Evolutionary conservation across 306 rosid genomes (phyloP).

Genomic region (Cicer judaicum): DNA sequence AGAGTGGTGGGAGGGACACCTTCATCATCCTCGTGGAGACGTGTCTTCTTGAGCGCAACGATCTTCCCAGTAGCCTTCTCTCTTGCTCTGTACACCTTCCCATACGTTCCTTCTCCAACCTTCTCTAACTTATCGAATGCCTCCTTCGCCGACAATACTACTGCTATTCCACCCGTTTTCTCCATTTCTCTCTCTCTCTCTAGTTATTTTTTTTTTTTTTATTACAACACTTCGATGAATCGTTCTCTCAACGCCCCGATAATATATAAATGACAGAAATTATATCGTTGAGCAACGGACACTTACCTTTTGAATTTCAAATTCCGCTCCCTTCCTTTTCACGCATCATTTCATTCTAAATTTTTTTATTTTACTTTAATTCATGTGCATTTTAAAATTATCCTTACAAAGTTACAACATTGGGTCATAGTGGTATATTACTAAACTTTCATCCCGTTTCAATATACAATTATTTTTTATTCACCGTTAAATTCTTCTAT

Average conservation of each 20-base stretch:
- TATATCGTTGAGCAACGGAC: constrained; percentile 53
- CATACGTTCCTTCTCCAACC: constrained; percentile 94
- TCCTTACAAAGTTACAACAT: too few relatives aligned
- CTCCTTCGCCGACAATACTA: constrained; percentile 77
- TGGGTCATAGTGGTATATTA: too few relatives aligned
- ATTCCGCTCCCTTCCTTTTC: constrained; percentile 38
- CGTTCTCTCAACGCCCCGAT: too few relatives aligned
- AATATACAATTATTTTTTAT: too few relatives aligned
- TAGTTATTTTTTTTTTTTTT: too few relatives aligned
- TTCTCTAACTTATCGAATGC: constrained; percentile 90
- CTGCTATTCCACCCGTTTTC: constrained; percentile 44
- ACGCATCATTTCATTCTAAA: too few relatives aligned
- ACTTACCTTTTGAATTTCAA: constrained; percentile 63
- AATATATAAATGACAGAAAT: neutral
- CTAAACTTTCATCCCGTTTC: too few relatives aligned
- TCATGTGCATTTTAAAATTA: too few relatives aligned
- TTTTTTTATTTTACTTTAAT: too few relatives aligned
- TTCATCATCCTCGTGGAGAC: constrained; percentile 96
- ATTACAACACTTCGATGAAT: too few relatives aligned
- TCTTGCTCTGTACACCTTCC: constrained; percentile 87
- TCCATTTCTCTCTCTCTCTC: constrained; percentile 29
- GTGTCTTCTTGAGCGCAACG: constrained; percentile 93
- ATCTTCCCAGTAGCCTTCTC: constrained; percentile 86
- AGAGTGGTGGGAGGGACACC: constrained; percentile 99
- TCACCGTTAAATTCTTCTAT: too few relatives aligned